Conservation (phyloP, 208 protist species). For the Phytomonas francai region DNA sequence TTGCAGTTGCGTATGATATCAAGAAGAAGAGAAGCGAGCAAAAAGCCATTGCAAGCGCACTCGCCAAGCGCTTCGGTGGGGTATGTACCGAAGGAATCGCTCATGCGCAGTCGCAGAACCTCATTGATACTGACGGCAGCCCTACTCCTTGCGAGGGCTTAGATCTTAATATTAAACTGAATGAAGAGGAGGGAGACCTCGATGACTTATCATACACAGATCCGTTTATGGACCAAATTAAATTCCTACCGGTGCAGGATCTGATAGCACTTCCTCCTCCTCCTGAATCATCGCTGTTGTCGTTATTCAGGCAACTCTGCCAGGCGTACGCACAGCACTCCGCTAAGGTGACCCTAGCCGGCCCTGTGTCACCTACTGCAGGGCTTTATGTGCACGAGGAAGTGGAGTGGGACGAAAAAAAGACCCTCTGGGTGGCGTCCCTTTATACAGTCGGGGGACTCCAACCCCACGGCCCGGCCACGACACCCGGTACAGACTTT, state of each 20-base stretch:
- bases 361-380: not conserved
- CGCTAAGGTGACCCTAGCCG: not conserved
- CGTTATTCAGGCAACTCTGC: not conserved
- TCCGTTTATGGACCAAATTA: not conserved
- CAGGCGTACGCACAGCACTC: not conserved
- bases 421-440: not conserved
- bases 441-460: not conserved
- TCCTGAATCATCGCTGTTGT: not conserved
- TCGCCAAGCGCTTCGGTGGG: slow-evolving; percentile 32
- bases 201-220: not conserved
- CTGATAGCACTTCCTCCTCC: not conserved
- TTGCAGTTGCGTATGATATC: slow-evolving; percentile 23
- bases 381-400: not conserved
- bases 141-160: slow-evolving; percentile 28
- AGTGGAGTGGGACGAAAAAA: not conserved
- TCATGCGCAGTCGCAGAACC: slow-evolving; percentile 22
- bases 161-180: not conserved
- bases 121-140: slow-evolving; percentile 36
- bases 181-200: not conserved
- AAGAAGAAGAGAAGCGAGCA: slow-evolving; percentile 61
- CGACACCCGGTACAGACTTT: not conserved
- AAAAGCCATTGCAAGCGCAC: slow-evolving; percentile 38
- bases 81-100: slow-evolving; percentile 26
- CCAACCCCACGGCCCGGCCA: not conserved
- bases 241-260: not conserved